Base-by-base conservation (phyloP, 352 stramenopile species). In the Globisporangium radiosum region DNA sequence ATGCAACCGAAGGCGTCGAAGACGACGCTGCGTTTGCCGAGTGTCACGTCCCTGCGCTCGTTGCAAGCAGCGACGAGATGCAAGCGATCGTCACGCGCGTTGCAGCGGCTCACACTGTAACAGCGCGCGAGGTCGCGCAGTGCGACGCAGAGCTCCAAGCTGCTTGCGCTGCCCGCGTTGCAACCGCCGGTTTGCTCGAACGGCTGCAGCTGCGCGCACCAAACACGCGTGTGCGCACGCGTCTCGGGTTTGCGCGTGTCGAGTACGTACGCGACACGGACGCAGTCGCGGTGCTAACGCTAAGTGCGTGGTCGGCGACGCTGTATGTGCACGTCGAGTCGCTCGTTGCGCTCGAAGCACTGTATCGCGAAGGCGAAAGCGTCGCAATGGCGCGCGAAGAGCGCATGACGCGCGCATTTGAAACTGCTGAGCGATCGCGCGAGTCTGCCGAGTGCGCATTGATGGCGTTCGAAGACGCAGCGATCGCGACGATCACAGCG, bases 21-120 rank as follows among this genome's bases (percentile, higher is more conserved):
- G 79, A 93, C 65, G 81, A 91, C 47, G 81, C 81, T 1, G 77
- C 90, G 54, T 87, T 91, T 56, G 79, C 81, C 0, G 82, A 89
- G 50, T 84, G 81, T 17, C 79, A 93, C 52, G 79, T 75, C 0
- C 75, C 77, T 7, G 69, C 83, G 25, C 64, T 93, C 1, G 69
- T 89, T 40, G 67, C 73, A 55, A 87, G 67, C 49, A 90, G 77
- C 40, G 57, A 70, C 15, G 72, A 81, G 40, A 91, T 93, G 83
- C 59, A 52, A 0, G n/a, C 48, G 1, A 61, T 90, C 14, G 72
- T 72, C 13, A 51, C 76, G 25, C 75, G 68, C 0, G 67, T 85
- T 45, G 52, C 61, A 45, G 43, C 25, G 0, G 68, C 91, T 50
- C 57, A 67, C 3, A 39, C 65, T 0, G 47, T 52, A 37, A 69